Percentiles rank a stretch among this genome's conserved stretches.
Conservation (phyloP, 23 red algal species). For the Chondrus crispus region DNA sequence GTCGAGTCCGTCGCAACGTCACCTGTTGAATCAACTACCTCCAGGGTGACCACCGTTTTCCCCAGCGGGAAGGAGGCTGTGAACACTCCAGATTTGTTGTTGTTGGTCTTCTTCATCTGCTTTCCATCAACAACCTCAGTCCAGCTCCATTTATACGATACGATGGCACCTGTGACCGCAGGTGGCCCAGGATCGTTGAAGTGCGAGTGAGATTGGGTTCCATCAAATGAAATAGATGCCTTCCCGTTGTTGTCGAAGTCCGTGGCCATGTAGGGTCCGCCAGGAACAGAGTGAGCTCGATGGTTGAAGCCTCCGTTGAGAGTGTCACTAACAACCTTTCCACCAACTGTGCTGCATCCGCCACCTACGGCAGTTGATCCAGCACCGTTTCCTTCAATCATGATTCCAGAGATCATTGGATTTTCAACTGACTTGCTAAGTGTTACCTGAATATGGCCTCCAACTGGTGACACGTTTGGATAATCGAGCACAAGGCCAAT, state of each 20-base stretch:
- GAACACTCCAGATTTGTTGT: constrained; percentile 25
- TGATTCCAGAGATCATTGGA: constrained; percentile 66
- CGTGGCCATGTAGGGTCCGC: constrained; percentile 64
- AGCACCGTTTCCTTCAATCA: constrained; percentile 38
- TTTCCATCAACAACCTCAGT: constrained; percentile 1
- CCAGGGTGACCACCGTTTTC: constrained; percentile 36
- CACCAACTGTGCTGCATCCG: neutral
- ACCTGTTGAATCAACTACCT: constrained; percentile 57
- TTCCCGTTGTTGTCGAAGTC: constrained; percentile 51
- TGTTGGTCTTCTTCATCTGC: constrained; percentile 11
- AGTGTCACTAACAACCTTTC: neutral
- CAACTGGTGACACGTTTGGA: constrained; percentile 2
- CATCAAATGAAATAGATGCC: constrained; percentile 39
- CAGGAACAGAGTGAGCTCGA: constrained; percentile 59
- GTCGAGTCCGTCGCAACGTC: constrained; percentile 35
- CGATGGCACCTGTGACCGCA: constrained; percentile 37
- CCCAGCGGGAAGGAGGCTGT: constrained; percentile 61
- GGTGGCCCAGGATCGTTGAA: constrained; percentile 63
- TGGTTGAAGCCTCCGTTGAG: constrained; percentile 50
- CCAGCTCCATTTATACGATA: constrained; percentile 64
- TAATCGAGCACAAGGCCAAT: constrained; percentile 26
- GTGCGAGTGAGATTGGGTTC: constrained; percentile 72
- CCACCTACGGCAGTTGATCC: neutral
- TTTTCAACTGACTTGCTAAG: constrained; percentile 56
- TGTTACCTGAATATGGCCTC: constrained; percentile 35